Evolutionary conservation across 1,284 basidiomycete genomes (phyloP), one percentile per base, ranked within the genome.

Genomic region (Cryptococcus jaspeensis): DNA sequence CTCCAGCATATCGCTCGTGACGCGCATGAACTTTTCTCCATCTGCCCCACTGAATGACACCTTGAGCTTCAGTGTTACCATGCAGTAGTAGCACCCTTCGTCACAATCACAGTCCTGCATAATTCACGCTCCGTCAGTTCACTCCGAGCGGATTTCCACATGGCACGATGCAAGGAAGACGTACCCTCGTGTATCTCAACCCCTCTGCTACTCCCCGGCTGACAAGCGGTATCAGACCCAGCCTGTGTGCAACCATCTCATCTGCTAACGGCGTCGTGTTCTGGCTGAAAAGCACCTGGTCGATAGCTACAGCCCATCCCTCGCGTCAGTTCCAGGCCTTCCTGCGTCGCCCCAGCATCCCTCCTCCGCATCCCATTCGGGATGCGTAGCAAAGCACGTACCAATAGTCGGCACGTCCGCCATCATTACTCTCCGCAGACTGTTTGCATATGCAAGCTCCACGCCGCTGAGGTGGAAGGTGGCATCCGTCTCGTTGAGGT

Each of bases 251-350:
- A 60, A 99, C 87, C 80, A 96, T 96, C 79, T 99, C 96, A 78
- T 99, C 96, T 1, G 95, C 90, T 36, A 99, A 80, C 3, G 98
- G 94, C 0, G 90, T 88, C 8, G 92, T 95, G 75, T 99, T 99
- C 56, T 85, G 84, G 62, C 88, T 83, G 64, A 99, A 89, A 74
- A 95, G 90, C 3, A 99, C 95, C 79, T 95, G 87, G 80, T 99
- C 96, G 67, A 99, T 98, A 25, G 94, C 95, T 53, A 49, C 5
- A 41, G 28, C 22, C 37, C 18, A 41, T 35, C 16, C 20, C 52
- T 23, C 22, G 37, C 32, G 13, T 50, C 54, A 45, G 43, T 52
- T 63, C 46, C 48, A 12, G 20, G 32, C 18, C 18, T 22, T 22
- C 16, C 20, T 20, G 7, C 18, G 35, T n/a, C 50, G 32, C 66